Base-by-base conservation (phyloP, 1,284 basidiomycete genomes). In the Boletus semigastroideus region DNA sequence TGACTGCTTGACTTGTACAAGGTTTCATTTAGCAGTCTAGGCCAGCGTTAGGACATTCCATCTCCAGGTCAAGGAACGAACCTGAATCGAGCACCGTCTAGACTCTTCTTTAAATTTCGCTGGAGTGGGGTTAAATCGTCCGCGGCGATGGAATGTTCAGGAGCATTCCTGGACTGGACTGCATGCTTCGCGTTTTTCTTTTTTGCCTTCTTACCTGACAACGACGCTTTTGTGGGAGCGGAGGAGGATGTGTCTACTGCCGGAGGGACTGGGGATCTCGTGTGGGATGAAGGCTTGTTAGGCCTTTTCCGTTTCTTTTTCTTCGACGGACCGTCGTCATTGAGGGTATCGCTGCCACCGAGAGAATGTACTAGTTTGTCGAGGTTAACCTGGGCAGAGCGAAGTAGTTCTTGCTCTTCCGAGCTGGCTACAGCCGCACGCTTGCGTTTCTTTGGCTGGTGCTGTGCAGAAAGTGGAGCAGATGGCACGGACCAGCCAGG, bases 1-100 rank as follows among this genome's bases (percentile, higher is more conserved):
- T 70, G 72, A 58, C 92, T 92, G 51, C 83, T 80, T 2, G 86
- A 88, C 59, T 91, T 92, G 74, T 96, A 97, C 22, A 97, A 73
- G 43, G 79, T 79, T 72, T 95, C 93, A 65, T 96, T 97, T 59
- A 94, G 89, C 74, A 87, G 81, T 64, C 92, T 92, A 53, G n/a
- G 38, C 6, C 44, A 22, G 44, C 20, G 40, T 17, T 40, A 25
- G 30, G 45, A 60, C 38, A 52, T 43, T 2, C 27, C 33, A 33
- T 46, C 49, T 50, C 50, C 27, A 27, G 27, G 47, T 27, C 30
- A 28, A 31, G 31, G 22, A 38, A 42, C 76, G 61, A 48, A 90
- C 90, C 92, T 81, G 70, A 95, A 95, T 27, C 87, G 82, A 14
- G 92, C 92, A 2, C 92, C 92, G 54, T 90, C 86, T 39, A 95